Conservation (phyloP, 495 filamentous ascomycete species). For the Xylaria telfairii region DNA sequence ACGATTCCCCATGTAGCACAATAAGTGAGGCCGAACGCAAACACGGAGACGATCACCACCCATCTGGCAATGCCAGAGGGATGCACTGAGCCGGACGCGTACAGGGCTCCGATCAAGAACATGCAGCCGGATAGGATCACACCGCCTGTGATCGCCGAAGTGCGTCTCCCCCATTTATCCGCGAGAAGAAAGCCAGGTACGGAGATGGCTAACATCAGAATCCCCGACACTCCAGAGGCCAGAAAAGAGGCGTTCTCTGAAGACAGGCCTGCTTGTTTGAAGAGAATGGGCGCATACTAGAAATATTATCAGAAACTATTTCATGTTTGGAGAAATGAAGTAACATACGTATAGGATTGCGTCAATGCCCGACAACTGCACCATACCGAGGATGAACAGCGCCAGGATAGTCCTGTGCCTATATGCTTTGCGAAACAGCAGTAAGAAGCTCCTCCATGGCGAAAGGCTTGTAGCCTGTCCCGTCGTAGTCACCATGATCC, state of each 20-base stretch:
- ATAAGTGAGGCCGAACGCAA: slow-evolving; percentile 46
- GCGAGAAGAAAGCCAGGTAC: slow-evolving; percentile 60
- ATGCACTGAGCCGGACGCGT: slow-evolving; percentile 57
- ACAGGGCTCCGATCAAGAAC: slow-evolving; percentile 50
- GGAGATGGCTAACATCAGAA: slow-evolving; percentile 55
- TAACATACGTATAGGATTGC: slow-evolving; percentile 57
- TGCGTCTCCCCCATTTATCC: slow-evolving; percentile 69
- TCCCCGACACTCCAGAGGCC: slow-evolving; percentile 57
- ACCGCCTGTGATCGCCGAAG: slow-evolving; percentile 63
- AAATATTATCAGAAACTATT: not conserved
- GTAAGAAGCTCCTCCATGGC: slow-evolving; percentile 29
- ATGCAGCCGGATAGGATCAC: slow-evolving; percentile 51
- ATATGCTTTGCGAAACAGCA: slow-evolving; percentile 40
- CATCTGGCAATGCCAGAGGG: slow-evolving; percentile 55
- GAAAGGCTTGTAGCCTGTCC: slow-evolving; percentile 46
- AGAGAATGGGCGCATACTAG: slow-evolving; percentile 61
- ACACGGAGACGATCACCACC: slow-evolving; percentile 61
- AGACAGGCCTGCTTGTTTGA: slow-evolving; percentile 55
- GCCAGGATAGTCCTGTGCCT: slow-evolving; percentile 49
- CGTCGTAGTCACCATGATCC: slow-evolving; percentile 50
- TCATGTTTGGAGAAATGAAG: not conserved
- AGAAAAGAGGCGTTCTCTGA: slow-evolving; percentile 54
- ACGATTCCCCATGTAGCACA: slow-evolving; percentile 59
- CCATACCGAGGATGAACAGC: slow-evolving; percentile 57
- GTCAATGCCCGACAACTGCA: slow-evolving; percentile 59